Base-by-base conservation (phyloP, 2,329 filamentous ascomycete species). In the Blastomyces parvus region DNA sequence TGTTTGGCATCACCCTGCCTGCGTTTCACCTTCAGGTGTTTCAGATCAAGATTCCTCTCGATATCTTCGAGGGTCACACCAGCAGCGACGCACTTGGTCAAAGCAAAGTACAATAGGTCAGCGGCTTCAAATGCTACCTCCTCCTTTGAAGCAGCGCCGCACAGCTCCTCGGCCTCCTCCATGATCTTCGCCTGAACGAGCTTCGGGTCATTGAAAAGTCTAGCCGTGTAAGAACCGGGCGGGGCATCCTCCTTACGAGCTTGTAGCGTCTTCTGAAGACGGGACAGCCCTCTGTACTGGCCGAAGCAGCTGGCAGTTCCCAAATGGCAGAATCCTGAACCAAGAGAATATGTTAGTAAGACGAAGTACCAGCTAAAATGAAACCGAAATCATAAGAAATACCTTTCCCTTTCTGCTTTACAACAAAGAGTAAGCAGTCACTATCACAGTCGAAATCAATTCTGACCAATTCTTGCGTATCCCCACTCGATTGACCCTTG, bases 151-250 rank as follows among this genome's bases (percentile, higher is more conserved):
- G 86, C 86, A 19, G 94, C 93, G 67, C 94, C 86, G 72, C 93
- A 97, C 52, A 99, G 83, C 78, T 99, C 94, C 72, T 95, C 90
- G 0, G 94, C 94, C 76, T 99, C 94, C 76, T 99, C 94, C 86
- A 97, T 95, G 63, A 99, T 97, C 82, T 99, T 99, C 2, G 94
- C 94, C 53, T 90, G 84, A 62, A 97, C 79, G 62, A 99, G 83
- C 74, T 95, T 92, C 69, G 90, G 85, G 67, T 99, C 94, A 22
- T 88, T 92, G 81, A 97, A 99, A 0, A 99, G 81, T 42, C 93
- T 84, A 22, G 91, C 90, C 4, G 94, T 99, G 76, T 99, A 99
- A 14, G 94, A 99, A 1, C 92, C 93, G 67, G 84, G 83, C 0
- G 94, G 93, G 0, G 93, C 92, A 22, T 89, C 90, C 52, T 83